A percentile compares a stretch with the other conserved stretches of the same genome.
Conservation (phyloP, 1,284 basidiomycete species). For the Rhodotorula sp. region DNA sequence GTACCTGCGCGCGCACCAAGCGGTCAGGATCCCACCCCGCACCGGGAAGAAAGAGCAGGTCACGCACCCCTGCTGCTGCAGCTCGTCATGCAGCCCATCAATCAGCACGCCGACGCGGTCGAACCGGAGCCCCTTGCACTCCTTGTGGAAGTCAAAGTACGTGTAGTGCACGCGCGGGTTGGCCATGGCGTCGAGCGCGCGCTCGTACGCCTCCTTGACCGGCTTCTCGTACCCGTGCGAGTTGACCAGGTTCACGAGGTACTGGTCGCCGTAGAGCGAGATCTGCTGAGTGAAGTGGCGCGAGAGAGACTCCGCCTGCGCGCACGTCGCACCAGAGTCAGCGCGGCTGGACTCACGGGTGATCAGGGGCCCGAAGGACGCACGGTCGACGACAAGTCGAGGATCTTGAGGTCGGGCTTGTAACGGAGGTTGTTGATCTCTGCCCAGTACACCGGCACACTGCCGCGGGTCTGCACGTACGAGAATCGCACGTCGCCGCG, state of each 20-base stretch:
- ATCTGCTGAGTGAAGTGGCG: conserved; percentile 77
- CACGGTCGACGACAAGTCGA: conserved; percentile 85
- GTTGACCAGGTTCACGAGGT: conserved; percentile 90
- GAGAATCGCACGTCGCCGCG: conserved; percentile 65
- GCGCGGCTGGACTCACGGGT: neutral
- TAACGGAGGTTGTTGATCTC: conserved; percentile 96
- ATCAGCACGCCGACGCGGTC: conserved; percentile 85
- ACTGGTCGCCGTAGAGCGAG: conserved; percentile 74
- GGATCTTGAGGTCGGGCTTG: conserved; percentile 94
- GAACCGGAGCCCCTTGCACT: conserved; percentile 94
- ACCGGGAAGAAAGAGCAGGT: neutral
- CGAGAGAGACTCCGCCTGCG: conserved; percentile 68
- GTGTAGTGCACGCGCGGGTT: conserved; percentile 70
- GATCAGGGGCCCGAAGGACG: conserved; percentile 40
- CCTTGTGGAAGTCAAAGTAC: conserved; percentile 98
- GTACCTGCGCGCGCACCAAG: no score
- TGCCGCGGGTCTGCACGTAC: conserved; percentile 85
- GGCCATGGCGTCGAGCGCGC: conserved; percentile 59
- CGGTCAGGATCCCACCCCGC: neutral
- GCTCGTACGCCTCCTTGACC: conserved; percentile 94
- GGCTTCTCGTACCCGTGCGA: conserved; percentile 93
- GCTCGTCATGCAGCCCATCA: conserved; percentile 71
- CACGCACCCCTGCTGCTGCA: conserved; percentile 70
- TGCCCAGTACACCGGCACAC: conserved; percentile 93
- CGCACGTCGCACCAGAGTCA: no score